phyloP scores from a whole-genome alignment of 2,329 filamentous ascomycete species.

The Colletotrichum sp. region DNA sequence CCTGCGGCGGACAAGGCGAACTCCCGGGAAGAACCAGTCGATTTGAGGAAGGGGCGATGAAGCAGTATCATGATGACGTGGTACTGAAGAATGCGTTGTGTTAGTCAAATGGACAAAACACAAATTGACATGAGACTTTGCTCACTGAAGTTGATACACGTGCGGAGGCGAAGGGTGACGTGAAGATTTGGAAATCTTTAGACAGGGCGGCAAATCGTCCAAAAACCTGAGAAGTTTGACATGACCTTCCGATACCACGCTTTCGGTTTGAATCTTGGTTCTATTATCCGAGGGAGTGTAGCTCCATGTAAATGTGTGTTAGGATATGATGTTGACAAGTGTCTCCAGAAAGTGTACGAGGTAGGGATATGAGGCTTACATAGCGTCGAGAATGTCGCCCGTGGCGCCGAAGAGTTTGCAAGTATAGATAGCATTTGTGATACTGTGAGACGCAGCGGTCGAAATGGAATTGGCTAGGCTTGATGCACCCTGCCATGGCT shows the following conservation, averaged over 20 bases:
- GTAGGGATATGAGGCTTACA: neutral
- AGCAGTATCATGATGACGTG: neutral
- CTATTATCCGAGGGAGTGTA: neutral
- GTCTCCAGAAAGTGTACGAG: neutral
- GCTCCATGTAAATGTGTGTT: neutral
- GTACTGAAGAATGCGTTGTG: neutral
- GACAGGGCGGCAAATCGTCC: neutral
- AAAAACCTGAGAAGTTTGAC: neutral
- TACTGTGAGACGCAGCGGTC: neutral
- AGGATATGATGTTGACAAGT: rapidly evolving
- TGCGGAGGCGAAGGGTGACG: neutral
- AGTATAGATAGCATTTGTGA: neutral
- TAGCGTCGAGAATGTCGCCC: neutral
- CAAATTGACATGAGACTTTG: too few relatives aligned
- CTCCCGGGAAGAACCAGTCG: neutral
- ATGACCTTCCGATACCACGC: neutral
- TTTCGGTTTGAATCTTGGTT: neutral
- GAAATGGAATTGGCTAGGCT: rapidly evolving
- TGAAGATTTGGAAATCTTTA: neutral
- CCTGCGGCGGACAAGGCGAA: neutral
- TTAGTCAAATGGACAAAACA: neutral
- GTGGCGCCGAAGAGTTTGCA: neutral
- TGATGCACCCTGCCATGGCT: neutral
- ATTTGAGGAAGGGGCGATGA: neutral
- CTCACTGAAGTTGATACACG: neutral